Evolutionary conservation across 78 protist species (phyloP).

Genomic region (Chrysochromulina parva): DNA sequence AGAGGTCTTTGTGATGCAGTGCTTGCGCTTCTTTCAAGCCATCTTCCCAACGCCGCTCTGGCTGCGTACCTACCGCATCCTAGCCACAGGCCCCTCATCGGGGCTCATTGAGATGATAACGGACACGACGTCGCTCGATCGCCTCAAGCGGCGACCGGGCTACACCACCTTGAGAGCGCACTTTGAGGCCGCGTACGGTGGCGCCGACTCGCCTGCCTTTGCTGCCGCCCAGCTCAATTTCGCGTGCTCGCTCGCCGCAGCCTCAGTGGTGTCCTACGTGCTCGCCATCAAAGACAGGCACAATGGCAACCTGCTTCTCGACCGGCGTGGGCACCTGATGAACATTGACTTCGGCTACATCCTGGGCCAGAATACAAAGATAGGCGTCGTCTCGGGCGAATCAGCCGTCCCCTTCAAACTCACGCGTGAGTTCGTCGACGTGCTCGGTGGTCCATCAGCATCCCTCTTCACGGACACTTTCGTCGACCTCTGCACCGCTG

Average conservation of each 20-base stretch:
- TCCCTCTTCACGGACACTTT: neutral
- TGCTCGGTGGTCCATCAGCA: neutral
- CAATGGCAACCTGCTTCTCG: conserved; percentile 13
- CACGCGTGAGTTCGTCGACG: neutral
- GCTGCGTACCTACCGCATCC: neutral
- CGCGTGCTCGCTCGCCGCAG: neutral
- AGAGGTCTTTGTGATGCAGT: conserved; percentile 13
- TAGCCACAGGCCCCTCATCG: neutral
- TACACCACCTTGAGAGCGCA: neutral
- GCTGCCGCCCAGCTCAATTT: neutral
- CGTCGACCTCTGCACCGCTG: neutral
- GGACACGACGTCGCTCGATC: neutral
- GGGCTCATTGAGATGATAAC: neutral
- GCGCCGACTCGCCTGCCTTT: neutral
- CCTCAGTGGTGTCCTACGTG: neutral
- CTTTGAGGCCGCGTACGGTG: neutral
- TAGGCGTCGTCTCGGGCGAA: neutral
- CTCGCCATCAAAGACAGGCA: conserved; percentile 17
- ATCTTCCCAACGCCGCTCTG: neutral
- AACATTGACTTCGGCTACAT: too few species aligned
- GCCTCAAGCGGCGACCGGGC: neutral
- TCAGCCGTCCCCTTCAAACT: neutral
- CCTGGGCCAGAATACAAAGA: too few species aligned
- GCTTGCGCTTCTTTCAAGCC: neutral
- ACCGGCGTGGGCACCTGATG: neutral